These are phyloP conservation scores for Petunia secreta DNA, from an alignment of 257 asterid genomes.

Conservation along the genomic window DNA sequence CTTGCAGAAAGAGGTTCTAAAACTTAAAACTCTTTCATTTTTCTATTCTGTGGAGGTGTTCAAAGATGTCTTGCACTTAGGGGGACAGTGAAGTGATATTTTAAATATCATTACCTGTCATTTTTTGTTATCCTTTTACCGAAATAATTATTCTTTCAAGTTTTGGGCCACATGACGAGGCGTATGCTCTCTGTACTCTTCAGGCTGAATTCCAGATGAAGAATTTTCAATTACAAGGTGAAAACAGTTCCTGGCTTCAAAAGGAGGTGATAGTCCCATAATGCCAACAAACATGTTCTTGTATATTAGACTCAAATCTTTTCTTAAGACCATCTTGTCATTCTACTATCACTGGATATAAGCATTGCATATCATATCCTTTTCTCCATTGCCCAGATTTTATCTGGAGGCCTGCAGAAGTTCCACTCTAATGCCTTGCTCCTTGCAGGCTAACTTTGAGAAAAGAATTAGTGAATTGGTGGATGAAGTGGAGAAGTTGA, in stretches of 20 bases:
- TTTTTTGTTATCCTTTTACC: conserved; percentile 22
- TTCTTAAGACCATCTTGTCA: conserved; percentile 15
- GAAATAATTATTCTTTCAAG: conserved; percentile 23
- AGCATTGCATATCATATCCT: conserved; percentile 16
- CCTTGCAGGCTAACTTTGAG: conserved; percentile 53
- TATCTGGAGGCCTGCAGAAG: conserved; percentile 16
- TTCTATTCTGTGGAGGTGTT: conserved; percentile 9
- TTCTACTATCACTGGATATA: conserved; percentile 26
- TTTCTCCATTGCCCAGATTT: conserved; percentile 12
- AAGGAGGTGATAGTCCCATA: conserved; percentile 55
- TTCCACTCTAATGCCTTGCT: conserved; percentile 24
- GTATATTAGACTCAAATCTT: conserved; percentile 23
- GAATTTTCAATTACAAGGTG: conserved; percentile 51
- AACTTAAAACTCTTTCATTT: conserved; percentile 14
- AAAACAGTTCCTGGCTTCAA: conserved; percentile 55
- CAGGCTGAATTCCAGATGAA: conserved; percentile 50
- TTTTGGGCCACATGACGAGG: conserved; percentile 26
- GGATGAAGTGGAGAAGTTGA: conserved; percentile 51
- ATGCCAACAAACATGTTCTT: conserved; percentile 20
- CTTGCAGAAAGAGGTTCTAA: conserved; percentile 57
- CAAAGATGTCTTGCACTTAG: conserved; percentile 14
- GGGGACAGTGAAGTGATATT: neutral
- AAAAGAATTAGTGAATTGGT: conserved; percentile 49
- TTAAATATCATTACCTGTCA: conserved; percentile 10
- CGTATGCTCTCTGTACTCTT: conserved; percentile 20